Conservation (phyloP, 116 monocot genomes). For the Iris pallida region DNA sequence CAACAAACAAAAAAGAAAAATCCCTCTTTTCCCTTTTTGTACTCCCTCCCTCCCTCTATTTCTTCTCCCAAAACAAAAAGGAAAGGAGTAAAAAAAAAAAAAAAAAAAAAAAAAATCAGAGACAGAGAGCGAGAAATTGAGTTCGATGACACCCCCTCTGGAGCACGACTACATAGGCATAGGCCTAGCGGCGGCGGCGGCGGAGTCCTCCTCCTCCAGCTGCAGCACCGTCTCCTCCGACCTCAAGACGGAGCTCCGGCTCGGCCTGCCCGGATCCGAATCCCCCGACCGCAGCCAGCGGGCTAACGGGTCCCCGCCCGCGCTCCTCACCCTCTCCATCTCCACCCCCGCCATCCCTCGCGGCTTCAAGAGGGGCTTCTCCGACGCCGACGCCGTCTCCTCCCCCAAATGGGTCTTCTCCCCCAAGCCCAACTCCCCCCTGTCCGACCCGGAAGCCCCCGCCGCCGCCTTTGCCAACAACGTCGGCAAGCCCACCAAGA, state of each 20-base stretch:
- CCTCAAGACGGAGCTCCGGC: slow-evolving; percentile 21
- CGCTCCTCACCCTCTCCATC: slow-evolving; percentile 6
- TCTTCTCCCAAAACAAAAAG: no score
- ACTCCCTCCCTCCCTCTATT: no score
- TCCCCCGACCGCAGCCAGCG: slow-evolving; percentile 26
- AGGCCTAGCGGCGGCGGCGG: background rate
- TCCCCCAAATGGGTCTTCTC: slow-evolving; percentile 37
- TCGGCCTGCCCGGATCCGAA: slow-evolving; percentile 45
- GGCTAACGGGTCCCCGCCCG: slow-evolving; percentile 1
- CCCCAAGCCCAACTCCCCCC: background rate
- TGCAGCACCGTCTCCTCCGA: background rate
- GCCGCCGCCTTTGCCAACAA: no score
- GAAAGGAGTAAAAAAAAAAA: no score
- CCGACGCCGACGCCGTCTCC: slow-evolving; percentile 32
- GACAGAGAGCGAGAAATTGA: no score
- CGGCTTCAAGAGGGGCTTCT: slow-evolving; percentile 43
- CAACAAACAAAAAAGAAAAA: no score
- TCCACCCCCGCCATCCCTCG: slow-evolving; percentile 17
- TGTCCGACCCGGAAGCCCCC: no score
- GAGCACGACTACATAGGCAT: slow-evolving; percentile 18
- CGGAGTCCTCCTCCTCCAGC: slow-evolving; percentile 3
- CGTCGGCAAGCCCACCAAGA: slow-evolving; percentile 7
- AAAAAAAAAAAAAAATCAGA: no score
- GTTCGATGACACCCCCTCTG: slow-evolving; percentile 3
- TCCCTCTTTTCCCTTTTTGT: no score